These are phyloP conservation scores for Claviceps sp. DNA, from an alignment of 2,329 filamentous ascomycete genomes.

Conservation along the genomic window DNA sequence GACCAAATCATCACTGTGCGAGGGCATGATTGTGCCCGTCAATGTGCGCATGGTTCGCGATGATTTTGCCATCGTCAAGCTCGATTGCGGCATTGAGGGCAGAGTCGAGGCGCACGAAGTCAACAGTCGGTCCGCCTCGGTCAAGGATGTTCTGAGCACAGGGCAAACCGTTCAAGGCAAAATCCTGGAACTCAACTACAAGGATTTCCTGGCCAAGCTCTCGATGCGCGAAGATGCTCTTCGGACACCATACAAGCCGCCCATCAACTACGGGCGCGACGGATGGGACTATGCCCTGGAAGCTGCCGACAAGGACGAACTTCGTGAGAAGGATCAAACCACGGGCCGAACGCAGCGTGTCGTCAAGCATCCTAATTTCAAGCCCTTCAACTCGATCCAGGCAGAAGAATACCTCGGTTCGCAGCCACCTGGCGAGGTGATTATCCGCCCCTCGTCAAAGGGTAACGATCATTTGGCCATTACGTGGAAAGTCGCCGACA, in stretches of 20 bases:
- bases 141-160: constrained; percentile 59
- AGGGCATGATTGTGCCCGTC: constrained; percentile 87
- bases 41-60: constrained; percentile 79
- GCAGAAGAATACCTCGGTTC: constrained; percentile 88
- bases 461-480: constrained; percentile 90
- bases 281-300: constrained; percentile 86
- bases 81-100: constrained; percentile 90
- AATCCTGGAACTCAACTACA: constrained; percentile 75
- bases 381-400: constrained; percentile 80
- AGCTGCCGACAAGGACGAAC: constrained; percentile 64
- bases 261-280: constrained; percentile 57
- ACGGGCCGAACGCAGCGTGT: constrained; percentile 83
- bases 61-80: constrained; percentile 82
- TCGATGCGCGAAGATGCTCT: constrained; percentile 74
- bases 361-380: constrained; percentile 95
- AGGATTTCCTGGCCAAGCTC: constrained; percentile 70
- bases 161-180: constrained; percentile 84
- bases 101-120: constrained; percentile 74
- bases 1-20: constrained; percentile 66
- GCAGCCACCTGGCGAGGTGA: constrained; percentile 74
- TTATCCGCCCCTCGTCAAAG: constrained; percentile 91
- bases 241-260: constrained; percentile 55
- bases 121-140: constrained; percentile 50
- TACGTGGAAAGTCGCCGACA: constrained; percentile 95
- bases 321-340: constrained; percentile 74